Evolutionary conservation across 2,329 filamentous ascomycete genomes (phyloP).

Genomic region (Cadophora gregata): DNA sequence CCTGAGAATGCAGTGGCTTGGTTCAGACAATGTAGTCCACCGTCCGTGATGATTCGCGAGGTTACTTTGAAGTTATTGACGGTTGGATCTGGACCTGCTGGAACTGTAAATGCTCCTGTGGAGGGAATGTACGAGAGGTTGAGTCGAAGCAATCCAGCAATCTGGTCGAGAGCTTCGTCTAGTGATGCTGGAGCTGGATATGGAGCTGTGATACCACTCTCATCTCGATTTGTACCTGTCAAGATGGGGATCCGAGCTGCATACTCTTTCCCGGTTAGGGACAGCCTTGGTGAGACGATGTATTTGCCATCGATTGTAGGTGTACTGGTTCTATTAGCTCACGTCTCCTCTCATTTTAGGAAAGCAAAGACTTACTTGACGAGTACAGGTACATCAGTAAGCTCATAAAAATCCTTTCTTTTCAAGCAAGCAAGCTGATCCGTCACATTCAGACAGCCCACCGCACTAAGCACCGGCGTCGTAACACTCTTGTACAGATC

Average conservation of each 20-base stretch:
- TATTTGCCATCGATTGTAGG: slow-evolving; percentile 39
- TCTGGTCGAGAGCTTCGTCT: neutral
- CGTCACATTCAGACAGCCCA: slow-evolving; percentile 22
- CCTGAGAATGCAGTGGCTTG: slow-evolving; percentile 40
- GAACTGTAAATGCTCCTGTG: neutral
- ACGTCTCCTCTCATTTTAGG: neutral
- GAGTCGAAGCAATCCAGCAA: neutral
- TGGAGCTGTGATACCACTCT: slow-evolving; percentile 34
- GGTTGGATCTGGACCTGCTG: slow-evolving; percentile 6
- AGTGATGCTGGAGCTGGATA: slow-evolving; percentile 24
- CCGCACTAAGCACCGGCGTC: slow-evolving; percentile 16
- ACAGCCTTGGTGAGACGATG: slow-evolving; percentile 28
- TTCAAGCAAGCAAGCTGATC: slow-evolving; percentile 25
- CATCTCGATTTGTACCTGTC: slow-evolving; percentile 41
- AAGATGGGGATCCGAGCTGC: slow-evolving; percentile 34
- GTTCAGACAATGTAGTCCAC: slow-evolving; percentile 37
- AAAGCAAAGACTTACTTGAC: slow-evolving; percentile 16
- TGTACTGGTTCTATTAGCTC: slow-evolving; percentile 18
- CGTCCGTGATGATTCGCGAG: slow-evolving; percentile 36
- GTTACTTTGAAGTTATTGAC: slow-evolving; percentile 40
- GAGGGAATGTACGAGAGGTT: slow-evolving; percentile 12
- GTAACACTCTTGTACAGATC: slow-evolving; percentile 10
- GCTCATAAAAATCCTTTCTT: slow-evolving; percentile 17
- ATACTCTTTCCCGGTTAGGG: neutral
- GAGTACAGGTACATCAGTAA: slow-evolving; percentile 15